Conservation (phyloP, 768 basidiomycete species). For the Tulasnella sp. region DNA sequence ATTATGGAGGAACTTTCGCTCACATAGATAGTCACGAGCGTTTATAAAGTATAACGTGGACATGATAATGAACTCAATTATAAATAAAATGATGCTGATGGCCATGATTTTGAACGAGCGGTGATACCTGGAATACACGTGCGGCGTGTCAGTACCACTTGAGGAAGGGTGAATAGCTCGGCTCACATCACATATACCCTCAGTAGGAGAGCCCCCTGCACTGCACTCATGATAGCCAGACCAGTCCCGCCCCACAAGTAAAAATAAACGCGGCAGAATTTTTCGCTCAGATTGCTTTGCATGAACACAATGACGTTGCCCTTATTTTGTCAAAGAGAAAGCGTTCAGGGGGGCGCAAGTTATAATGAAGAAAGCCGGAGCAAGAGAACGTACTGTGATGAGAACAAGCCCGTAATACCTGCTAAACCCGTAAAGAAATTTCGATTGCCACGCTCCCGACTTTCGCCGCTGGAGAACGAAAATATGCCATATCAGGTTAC, state of each 20-base stretch:
- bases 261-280: neutral
- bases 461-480: neutral
- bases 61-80: neutral
- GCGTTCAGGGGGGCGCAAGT: neutral
- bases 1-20: neutral
- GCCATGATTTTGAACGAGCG: neutral
- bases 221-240: neutral
- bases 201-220: neutral
- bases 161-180: neutral
- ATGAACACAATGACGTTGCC: neutral
- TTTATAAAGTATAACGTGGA: neutral
- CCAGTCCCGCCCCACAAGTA: neutral
- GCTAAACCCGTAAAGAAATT: neutral
- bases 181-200: neutral
- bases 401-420: conserved; percentile 3
- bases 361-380: neutral
- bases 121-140: neutral
- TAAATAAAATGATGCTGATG: neutral
- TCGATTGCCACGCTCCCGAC: neutral
- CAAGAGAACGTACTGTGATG: neutral
- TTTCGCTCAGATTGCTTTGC: neutral
- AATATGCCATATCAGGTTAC: neutral
- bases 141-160: neutral
- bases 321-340: neutral
- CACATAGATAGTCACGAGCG: neutral